Base-by-base conservation (phyloP, 768 basidiomycete genomes). In the Leccinum olivaceopallidum region DNA sequence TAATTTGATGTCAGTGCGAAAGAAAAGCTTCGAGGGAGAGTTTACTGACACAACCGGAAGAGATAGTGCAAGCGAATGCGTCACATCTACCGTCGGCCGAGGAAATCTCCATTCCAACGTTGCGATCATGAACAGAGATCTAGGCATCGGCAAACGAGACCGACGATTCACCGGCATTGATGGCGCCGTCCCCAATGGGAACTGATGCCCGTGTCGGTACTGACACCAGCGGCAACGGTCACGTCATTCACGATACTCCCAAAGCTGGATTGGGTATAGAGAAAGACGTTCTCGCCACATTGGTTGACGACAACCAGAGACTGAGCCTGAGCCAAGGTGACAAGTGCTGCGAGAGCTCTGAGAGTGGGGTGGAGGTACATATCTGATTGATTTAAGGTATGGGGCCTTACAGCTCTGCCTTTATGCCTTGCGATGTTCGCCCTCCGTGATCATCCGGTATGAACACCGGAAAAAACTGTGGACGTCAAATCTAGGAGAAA, bases 101-200 rank as follows among this genome's bases (percentile, higher is more conserved):
- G 26, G 71, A 75, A 14, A 73, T 75, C 52, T 74, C 10, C 73
- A 73, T 73, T 32, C 71, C 71, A 20, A 75, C 71, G 16, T 74
- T 74, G 60, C 14, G n/a, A 22, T 37, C 18, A 24, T 64, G 64
- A 73, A 59, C n/a, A 24, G n/a, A 34, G 13, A 2, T 7, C 34
- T 9, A 20, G 32, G 32, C 6, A 20, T 18, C 20, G 16, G 26
- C 4, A 4, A 47, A 47, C n/a, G 4, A 18, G n/a, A 51, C 1
- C 5, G 7, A 13, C 13, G 0, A 56, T 69, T 57, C 55, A 73
- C 28, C 73, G 36, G 67, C 69, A 42, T 73, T 75, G 53, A 75
- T 13, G 28, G 71, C 65, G 32, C 71, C 71, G 2, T 71, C 71
- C 73, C 73, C 71, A 74, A 66, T 73, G 55, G 58, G 64, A 69